Base-by-base conservation (phyloP, 495 filamentous ascomycete genomes). In the Cenococcum geophilum region DNA sequence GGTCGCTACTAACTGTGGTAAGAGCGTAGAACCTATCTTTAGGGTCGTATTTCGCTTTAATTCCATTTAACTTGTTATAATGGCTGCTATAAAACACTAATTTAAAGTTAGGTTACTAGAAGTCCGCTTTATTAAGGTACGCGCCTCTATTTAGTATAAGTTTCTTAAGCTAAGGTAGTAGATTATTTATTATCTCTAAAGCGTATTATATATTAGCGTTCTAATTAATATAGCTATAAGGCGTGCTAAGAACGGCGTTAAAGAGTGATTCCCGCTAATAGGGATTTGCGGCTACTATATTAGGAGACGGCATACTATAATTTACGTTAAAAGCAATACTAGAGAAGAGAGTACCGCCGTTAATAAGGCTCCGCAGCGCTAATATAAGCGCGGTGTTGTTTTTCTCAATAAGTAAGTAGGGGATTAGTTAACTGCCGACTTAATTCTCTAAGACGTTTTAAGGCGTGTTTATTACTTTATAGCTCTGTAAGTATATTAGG, bases 361-460 rank as follows among this genome's bases (percentile, higher is more conserved):
- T 12, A 25, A n/a, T 27, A 25, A 55, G 18, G 25, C 6, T 55
- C 25, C 25, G 51, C 16, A 21, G 51, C 25, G 51, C 51, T 55
- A 5, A n/a, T 12, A 55, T 21, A 2, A 55, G 20, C 16, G n/a
- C 25, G 4, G n/a, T 25, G 25, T 22, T 22, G 51, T 55, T 34
- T 55, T 55, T 34, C 51, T 55, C 25, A 21, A 55, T 6, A 6
- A 55, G n/a, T 55, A 12, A 22, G 18, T 12, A 5, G 6, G 51
- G 51, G 51, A 55, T 55, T 18, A 55, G 25, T 6, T 12, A 12
- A 25, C 51, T 12, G 51, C 51, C 51, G 6, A 48, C 21, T 10
- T 56, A 8, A 5, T 14, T n/a, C 10, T 61, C 32, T 11, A 48
- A 58, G 1, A 59, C 56, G 10, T 62, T 60, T 34, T 34, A 62